Conservation (phyloP, 352 stramenopile genomes). For the Phytophthora palmivora region DNA sequence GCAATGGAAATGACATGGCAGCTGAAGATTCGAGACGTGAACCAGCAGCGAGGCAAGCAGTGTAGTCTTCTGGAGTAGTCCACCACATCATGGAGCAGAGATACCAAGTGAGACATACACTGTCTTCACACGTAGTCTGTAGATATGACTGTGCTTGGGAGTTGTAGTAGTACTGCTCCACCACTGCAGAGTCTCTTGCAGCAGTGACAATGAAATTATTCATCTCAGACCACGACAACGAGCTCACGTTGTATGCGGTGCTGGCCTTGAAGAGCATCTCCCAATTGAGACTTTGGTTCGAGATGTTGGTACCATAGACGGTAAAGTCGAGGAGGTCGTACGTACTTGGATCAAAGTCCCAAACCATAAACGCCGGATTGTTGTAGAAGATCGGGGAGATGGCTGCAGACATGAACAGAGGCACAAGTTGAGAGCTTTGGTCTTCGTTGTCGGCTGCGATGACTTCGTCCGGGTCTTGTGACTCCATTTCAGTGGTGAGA, state of each 20-base stretch:
- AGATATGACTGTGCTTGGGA: constrained; percentile 71
- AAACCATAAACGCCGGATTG: constrained; percentile 91
- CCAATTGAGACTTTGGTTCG: constrained; percentile 48
- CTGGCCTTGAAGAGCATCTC: constrained; percentile 60
- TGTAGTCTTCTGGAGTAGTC: constrained; percentile 66
- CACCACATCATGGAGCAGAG: constrained; percentile 84
- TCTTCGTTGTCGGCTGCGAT: constrained; percentile 14
- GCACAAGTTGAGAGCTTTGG: constrained; percentile 45
- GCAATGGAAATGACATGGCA: neutral
- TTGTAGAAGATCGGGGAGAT: constrained; percentile 92
- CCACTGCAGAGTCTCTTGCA: constrained; percentile 44
- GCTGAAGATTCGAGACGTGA: constrained; percentile 21
- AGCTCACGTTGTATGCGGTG: constrained; percentile 58
- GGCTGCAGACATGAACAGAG: constrained; percentile 81
- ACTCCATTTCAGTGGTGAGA: constrained; percentile 23
- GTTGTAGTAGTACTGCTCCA: constrained; percentile 80
- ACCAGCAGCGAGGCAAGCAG: constrained; percentile 45
- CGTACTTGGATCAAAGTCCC: constrained; percentile 70
- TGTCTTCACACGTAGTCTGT: constrained; percentile 42
- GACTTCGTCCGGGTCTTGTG: constrained; percentile 14
- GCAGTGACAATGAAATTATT: constrained; percentile 50
- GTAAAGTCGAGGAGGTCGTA: constrained; percentile 78
- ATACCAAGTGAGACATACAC: constrained; percentile 59
- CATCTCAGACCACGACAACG: constrained; percentile 50
- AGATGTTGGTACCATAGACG: constrained; percentile 78